Conservation (phyloP, 331 rosid species). For the Pyrus hybrid region DNA sequence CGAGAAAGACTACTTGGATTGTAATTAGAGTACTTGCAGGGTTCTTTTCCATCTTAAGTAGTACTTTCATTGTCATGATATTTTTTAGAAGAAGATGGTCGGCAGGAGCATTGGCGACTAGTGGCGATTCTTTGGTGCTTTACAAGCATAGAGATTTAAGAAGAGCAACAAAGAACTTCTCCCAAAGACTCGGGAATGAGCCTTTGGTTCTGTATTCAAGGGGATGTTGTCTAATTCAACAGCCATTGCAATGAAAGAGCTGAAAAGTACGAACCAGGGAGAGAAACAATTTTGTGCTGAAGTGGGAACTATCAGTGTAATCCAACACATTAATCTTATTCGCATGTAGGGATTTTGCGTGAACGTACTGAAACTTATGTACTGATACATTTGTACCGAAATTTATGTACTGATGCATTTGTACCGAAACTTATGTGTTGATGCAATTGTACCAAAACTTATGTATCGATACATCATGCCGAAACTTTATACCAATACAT, state of each 20-base stretch:
- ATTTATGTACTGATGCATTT: no score
- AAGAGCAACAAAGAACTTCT: constrained; percentile 65
- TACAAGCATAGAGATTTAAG: constrained; percentile 60
- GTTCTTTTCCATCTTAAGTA: no score
- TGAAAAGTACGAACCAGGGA: constrained; percentile 60
- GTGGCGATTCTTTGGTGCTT: constrained; percentile 62
- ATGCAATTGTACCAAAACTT: no score
- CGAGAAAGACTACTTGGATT: neutral
- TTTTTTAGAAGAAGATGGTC: neutral
- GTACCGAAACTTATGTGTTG: no score
- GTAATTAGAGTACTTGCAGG: neutral
- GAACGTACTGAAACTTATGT: no score
- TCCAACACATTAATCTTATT: constrained; percentile 78
- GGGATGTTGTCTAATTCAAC: constrained; percentile 54
- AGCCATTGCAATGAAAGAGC: constrained; percentile 63
- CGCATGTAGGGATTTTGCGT: constrained; percentile 71
- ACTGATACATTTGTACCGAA: no score
- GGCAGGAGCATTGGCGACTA: neutral
- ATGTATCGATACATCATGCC: no score
- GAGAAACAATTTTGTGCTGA: no score
- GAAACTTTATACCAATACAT: no score
- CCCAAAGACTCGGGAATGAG: constrained; percentile 68
- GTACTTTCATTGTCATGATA: no score
- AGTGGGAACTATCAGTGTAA: constrained; percentile 51
- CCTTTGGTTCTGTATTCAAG: constrained; percentile 73